Evolutionary conservation across 495 filamentous ascomycete species (phyloP), one percentile per base, ranked within the genome.

Genomic region (Xylaria longipes): DNA sequence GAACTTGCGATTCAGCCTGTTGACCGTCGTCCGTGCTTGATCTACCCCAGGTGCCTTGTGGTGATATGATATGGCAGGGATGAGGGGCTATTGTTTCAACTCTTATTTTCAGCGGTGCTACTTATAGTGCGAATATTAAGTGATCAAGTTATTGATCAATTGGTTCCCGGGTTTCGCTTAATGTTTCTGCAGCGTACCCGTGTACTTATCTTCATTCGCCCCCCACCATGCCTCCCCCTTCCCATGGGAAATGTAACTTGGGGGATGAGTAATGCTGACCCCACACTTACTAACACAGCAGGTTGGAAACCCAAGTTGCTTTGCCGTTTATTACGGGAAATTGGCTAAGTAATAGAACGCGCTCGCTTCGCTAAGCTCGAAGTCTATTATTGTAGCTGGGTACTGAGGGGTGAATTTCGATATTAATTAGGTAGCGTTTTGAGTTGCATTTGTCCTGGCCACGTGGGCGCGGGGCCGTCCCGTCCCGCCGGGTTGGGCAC

Each of bases 391-490:
- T 8, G 39, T 6, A 12, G 5, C 5, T 41, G 11, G 39, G 39
- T 41, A 41, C 39, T 8, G 3, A 37, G 3, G 3, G 43, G 20
- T 25, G 1, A 25, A 50, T 9, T 22, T 50, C 46, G 7, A 8
- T 6, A 50, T n/a, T 6, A 3, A 27, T n/a, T n/a, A n/a, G n/a
- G n/a, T 54, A 27, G 3, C 25, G 50, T 27, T 12, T 54, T 14
- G 22, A 5, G 50, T 54, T 54, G 29, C 56, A 58, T 58, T 8
- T 8, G 15, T n/a, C 31, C 14, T 35, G 5, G 4, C 56, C 56
- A 58, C 56, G 56, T 58, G 56, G 56, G 27, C 17, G 56, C 17
- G 56, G 50, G 56, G 9, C 6, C 56, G 56, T 58, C 56, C 56
- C 56, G 31, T n/a, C 17, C 29, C 56, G 15, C n/a, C 31, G 31